Percentiles rank a stretch among this genome's conserved stretches.
These are phyloP conservation scores for Hirsutella rhossiliensis DNA, from an alignment of 2,329 filamentous ascomycete genomes.

Conservation along the genomic window DNA sequence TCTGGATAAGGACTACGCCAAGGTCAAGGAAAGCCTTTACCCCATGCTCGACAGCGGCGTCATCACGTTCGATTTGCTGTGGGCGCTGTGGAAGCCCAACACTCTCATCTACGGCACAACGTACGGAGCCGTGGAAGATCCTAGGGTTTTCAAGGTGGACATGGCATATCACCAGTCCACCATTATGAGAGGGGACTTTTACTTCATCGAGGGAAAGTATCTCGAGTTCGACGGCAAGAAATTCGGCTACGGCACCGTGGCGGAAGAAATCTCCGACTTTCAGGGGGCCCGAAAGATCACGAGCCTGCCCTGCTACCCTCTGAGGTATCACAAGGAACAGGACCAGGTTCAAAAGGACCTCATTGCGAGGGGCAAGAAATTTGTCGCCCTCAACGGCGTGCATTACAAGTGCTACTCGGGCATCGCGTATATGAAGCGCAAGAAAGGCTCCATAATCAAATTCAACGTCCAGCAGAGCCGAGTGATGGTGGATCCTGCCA, in stretches of 20 bases:
- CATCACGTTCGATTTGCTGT: conserved; percentile 80
- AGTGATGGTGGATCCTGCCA: conserved; percentile 76
- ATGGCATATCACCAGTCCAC: conserved; percentile 57
- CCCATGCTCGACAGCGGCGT: conserved; percentile 70
- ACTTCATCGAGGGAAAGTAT: conserved; percentile 66
- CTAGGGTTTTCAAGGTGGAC: conserved; percentile 73
- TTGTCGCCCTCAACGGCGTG: conserved; percentile 68
- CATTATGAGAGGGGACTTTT: conserved; percentile 63
- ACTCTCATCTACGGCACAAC: conserved; percentile 67
- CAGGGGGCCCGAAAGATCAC: conserved; percentile 75
- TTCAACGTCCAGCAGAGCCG: conserved; percentile 79
- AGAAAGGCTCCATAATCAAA: conserved; percentile 50
- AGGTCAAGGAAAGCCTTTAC: conserved; percentile 65
- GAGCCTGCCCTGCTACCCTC: conserved; percentile 62
- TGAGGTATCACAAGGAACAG: conserved; percentile 68
- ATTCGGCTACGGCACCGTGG: conserved; percentile 64
- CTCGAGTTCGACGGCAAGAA: conserved; percentile 82
- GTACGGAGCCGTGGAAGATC: conserved; percentile 65
- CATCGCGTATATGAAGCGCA: conserved; percentile 75
- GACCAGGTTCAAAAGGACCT: conserved; percentile 51
- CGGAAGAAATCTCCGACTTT: conserved; percentile 61
- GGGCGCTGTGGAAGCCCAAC: conserved; percentile 82
- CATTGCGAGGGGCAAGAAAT: conserved; percentile 73
- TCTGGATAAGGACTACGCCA: conserved; percentile 69
- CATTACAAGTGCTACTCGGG: conserved; percentile 76